These are phyloP conservation scores for Eucalyptus grandis DNA, from an alignment of 345 rosid species.

Conservation along the genomic window DNA sequence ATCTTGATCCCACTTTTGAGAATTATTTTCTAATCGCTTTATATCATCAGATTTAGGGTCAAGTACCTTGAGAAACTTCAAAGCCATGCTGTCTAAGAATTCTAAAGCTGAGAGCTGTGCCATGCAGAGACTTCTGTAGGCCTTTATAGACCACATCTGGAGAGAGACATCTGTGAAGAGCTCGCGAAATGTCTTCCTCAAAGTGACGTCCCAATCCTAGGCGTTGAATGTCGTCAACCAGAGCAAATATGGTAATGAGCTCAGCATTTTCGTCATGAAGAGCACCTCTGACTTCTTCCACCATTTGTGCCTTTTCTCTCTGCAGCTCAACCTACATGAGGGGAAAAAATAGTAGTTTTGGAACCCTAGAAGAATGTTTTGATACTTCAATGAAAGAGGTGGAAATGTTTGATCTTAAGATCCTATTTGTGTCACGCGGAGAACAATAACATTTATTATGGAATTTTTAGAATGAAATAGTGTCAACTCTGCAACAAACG, in stretches of 20 bases:
- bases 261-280: background rate
- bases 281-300: background rate
- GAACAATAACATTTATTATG: too few relatives aligned
- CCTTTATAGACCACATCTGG: background rate
- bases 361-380: too few relatives aligned
- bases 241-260: background rate
- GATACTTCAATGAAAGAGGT: too few relatives aligned
- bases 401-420: too few relatives aligned
- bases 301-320: too few relatives aligned
- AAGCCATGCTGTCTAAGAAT: conserved; percentile 32
- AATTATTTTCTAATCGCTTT: too few relatives aligned
- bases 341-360: too few relatives aligned
- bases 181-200: conserved; percentile 4
- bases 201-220: conserved; percentile 18
- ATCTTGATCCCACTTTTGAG: too few relatives aligned
- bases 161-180: background rate
- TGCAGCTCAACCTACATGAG: too few relatives aligned
- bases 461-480: background rate
- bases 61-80: conserved; percentile 20
- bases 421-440: too few relatives aligned
- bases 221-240: conserved; percentile 25
- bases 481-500: background rate
- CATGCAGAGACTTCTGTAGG: background rate
- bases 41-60: background rate
- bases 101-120: conserved; percentile 22